A percentile compares a stretch with the other conserved stretches of the same genome.
Conservation (phyloP, 2,329 filamentous ascomycete species). For the Hansfordia pulvinata region DNA sequence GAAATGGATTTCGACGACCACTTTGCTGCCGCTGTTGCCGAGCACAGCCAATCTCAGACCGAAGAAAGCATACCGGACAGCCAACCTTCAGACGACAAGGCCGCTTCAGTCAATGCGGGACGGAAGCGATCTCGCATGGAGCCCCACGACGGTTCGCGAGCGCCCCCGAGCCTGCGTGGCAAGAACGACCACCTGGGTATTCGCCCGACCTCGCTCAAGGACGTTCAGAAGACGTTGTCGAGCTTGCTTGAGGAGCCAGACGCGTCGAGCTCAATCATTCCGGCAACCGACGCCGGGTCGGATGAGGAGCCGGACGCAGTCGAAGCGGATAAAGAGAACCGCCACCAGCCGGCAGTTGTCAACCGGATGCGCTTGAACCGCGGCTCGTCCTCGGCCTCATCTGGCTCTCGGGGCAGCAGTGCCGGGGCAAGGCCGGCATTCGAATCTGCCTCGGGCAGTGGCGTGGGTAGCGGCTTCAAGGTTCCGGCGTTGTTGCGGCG, state of each 20-base stretch:
- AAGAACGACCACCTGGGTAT: too few relatives aligned
- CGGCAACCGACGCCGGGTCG: slow-evolving; percentile 31
- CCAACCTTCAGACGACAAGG: slow-evolving; percentile 24
- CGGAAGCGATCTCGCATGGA: slow-evolving; percentile 16
- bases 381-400: slow-evolving; percentile 12
- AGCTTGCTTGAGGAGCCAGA: slow-evolving; percentile 65
- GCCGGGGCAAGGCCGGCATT: slow-evolving; percentile 55
- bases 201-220: slow-evolving; percentile 55
- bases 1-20: slow-evolving; percentile 63
- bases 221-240: slow-evolving; percentile 74
- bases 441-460: slow-evolving; percentile 24
- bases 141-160: slow-evolving; percentile 27
- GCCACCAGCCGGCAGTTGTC: slow-evolving; percentile 36
- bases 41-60: slow-evolving; percentile 18
- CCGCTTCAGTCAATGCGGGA: slow-evolving; percentile 20
- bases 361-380: slow-evolving; percentile 65
- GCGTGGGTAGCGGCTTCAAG: slow-evolving; percentile 36
- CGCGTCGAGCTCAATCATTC: slow-evolving; percentile 29
- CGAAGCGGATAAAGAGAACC: slow-evolving; percentile 35
- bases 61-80: slow-evolving; percentile 34
- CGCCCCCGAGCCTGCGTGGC: slow-evolving; percentile 49
- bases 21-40: slow-evolving; percentile 24
- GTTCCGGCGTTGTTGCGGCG: slow-evolving; percentile 59
- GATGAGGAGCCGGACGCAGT: slow-evolving; percentile 34
- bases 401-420: slow-evolving; percentile 15